phyloP scores from a whole-genome alignment of 331 rosid species.

The Prunus yedoensis region DNA sequence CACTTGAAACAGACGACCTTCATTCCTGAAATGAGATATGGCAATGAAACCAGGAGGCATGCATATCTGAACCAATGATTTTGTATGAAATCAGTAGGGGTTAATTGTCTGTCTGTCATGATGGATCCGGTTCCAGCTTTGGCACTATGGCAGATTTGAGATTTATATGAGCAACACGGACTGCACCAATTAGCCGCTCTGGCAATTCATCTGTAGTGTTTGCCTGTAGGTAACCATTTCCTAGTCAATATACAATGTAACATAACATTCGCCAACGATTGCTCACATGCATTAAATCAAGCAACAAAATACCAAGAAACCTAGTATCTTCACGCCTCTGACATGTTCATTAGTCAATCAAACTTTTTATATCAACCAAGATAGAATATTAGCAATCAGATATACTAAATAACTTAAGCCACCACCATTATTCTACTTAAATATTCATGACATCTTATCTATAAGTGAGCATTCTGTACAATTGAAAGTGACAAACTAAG shows the following conservation, averaged over 20 bases:
- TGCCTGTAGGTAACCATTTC: constrained; percentile 55
- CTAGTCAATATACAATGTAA: neutral
- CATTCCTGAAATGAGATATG: constrained; percentile 31
- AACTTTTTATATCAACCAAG: too few relatives aligned
- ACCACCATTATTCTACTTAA: too few relatives aligned
- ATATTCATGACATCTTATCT: too few relatives aligned
- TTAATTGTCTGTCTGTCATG: constrained; percentile 38
- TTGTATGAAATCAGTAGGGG: constrained; percentile 34
- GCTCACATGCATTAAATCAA: constrained; percentile 3
- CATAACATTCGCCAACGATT: neutral
- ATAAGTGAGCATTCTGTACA: too few relatives aligned
- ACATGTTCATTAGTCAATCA: too few relatives aligned
- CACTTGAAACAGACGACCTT: constrained; percentile 35
- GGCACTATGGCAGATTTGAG: constrained; percentile 76
- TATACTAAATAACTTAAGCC: too few relatives aligned
- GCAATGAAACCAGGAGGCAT: constrained; percentile 37
- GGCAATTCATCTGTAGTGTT: constrained; percentile 86
- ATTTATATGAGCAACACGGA: constrained; percentile 82
- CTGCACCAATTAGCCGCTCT: constrained; percentile 91
- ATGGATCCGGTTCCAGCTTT: constrained; percentile 69
- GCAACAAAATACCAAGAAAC: neutral
- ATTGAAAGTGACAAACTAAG: neutral
- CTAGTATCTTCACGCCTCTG: neutral
- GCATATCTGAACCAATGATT: constrained; percentile 54
- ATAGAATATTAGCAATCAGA: too few relatives aligned